Percentiles rank a stretch among this genome's conserved stretches.
Evolutionary conservation across 2,329 filamentous ascomycete genomes (phyloP).

Genomic region (Penicillium sp.): DNA sequence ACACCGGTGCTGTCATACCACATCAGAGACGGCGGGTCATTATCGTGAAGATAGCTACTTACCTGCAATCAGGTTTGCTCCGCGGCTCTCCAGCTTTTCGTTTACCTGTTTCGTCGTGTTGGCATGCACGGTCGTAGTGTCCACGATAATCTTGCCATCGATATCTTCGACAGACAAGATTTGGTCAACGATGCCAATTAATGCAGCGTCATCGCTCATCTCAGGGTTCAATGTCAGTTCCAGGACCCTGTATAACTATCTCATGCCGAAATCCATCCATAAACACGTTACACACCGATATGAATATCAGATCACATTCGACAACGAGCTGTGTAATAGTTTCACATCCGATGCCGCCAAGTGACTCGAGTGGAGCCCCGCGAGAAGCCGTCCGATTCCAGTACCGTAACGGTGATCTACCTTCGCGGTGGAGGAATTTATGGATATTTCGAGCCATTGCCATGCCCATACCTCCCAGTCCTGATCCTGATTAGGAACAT

Average conservation of each 20-base stretch:
- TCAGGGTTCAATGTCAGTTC: background rate
- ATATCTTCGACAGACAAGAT: conserved; percentile 5
- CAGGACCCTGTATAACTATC: background rate
- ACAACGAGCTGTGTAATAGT: conserved; percentile 7
- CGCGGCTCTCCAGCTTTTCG: background rate
- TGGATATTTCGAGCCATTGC: conserved; percentile 15
- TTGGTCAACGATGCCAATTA: conserved; percentile 2
- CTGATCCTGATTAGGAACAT: background rate
- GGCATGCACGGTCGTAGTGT: conserved; percentile 16
- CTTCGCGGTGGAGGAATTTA: conserved; percentile 1
- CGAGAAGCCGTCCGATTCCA: conserved; percentile 14
- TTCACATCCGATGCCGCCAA: conserved; percentile 7
- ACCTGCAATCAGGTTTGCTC: conserved; percentile 8
- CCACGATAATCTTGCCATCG: conserved; percentile 8
- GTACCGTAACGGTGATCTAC: conserved; percentile 1
- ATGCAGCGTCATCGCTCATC: conserved; percentile 6
- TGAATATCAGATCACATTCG: conserved; percentile 11
- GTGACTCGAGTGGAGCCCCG: conserved; percentile 1
- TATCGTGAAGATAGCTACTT: background rate
- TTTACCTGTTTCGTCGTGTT: conserved; percentile 7
- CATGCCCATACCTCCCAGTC: conserved; percentile 15
- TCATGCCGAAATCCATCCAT: background rate
- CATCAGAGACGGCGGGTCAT: background rate
- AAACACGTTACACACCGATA: conserved; percentile 14
- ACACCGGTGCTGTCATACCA: conserved; percentile 9